Conservation (phyloP, 1,284 basidiomycete species). For the Cutaneotrichosporon spelunceum region DNA sequence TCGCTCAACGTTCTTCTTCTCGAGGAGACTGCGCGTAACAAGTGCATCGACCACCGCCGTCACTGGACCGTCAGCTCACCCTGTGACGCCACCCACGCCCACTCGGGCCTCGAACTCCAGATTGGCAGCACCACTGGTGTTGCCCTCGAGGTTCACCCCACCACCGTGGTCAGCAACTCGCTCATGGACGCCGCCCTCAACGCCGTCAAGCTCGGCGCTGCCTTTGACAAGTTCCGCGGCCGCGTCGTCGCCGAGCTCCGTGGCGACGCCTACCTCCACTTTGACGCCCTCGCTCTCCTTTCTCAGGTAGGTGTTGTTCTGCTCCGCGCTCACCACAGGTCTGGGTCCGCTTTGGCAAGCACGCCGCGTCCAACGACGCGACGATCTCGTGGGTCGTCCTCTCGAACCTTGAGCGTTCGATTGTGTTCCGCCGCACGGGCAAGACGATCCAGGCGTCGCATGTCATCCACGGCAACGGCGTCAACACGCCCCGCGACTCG, state of each 20-base stretch:
- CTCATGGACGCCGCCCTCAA: conserved; percentile 20
- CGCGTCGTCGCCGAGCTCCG: conserved; percentile 13
- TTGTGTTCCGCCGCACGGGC: conserved; percentile 22
- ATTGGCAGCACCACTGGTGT: conserved; percentile 17
- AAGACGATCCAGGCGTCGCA: conserved; percentile 20
- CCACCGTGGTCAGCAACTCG: conserved; percentile 21
- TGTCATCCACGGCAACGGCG: conserved; percentile 14
- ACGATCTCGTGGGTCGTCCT: conserved; percentile 18
- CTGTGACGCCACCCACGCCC: conserved; percentile 2
- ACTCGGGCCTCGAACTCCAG: conserved; percentile 15
- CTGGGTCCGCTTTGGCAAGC: conserved; percentile 22
- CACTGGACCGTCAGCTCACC: conserved; percentile 16
- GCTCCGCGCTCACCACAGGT: conserved; percentile 12
- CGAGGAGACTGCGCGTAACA: conserved; percentile 20
- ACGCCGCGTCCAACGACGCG: conserved; percentile 12
- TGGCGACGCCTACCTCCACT: conserved; percentile 16
- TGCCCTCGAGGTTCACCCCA: conserved; percentile 22
- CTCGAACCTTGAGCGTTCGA: conserved; percentile 20
- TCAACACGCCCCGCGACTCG: conserved; percentile 18
- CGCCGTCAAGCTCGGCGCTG: conserved; percentile 13
- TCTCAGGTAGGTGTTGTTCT: conserved; percentile 13
- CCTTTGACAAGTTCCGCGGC: conserved; percentile 15
- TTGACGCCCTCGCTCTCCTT: conserved; percentile 20
- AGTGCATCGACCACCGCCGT: conserved; percentile 16
- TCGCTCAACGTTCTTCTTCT: conserved; percentile 20